Percentiles rank a stretch among this genome's conserved stretches.
Evolutionary conservation across 305 asterid species (phyloP).

Genomic region (Salvia sclarea): DNA sequence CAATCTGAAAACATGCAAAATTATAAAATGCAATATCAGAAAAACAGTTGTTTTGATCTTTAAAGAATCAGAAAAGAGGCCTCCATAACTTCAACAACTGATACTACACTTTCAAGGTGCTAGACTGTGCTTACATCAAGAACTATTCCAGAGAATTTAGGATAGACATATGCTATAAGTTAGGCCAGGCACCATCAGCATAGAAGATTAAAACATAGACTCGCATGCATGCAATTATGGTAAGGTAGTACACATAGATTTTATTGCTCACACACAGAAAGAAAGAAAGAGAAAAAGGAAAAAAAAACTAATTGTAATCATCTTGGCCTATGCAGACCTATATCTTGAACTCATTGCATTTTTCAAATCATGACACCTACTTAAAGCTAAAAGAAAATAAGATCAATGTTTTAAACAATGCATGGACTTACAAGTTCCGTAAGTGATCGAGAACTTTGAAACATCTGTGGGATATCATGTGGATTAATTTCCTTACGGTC

Average conservation of each 20-base stretch:
- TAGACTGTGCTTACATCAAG: no score
- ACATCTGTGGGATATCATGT: constrained; percentile 78
- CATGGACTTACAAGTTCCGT: constrained; percentile 72
- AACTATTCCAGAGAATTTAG: no score
- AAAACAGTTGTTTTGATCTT: constrained; percentile 7
- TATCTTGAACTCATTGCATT: neutral
- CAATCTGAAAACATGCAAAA: constrained; percentile 63
- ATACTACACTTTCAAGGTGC: no score
- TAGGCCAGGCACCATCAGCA: no score
- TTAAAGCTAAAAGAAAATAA: constrained; percentile 20
- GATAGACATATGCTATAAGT: no score
- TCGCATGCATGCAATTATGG: no score
- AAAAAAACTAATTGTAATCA: neutral
- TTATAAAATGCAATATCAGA: constrained; percentile 30
- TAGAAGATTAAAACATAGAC: no score
- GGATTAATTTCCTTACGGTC: constrained; percentile 87
- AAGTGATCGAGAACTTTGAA: constrained; percentile 74
- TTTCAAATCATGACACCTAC: neutral
- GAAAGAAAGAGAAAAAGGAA: no score
- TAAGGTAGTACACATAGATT: no score
- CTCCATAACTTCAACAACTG: no score
- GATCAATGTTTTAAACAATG: constrained; percentile 23
- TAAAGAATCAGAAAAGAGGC: no score
- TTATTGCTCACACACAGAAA: no score
- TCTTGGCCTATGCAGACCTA: constrained; percentile 13